phyloP scores from a whole-genome alignment of 192 early-diverging fungal species.

The Globomyces pollinis-pini region DNA sequence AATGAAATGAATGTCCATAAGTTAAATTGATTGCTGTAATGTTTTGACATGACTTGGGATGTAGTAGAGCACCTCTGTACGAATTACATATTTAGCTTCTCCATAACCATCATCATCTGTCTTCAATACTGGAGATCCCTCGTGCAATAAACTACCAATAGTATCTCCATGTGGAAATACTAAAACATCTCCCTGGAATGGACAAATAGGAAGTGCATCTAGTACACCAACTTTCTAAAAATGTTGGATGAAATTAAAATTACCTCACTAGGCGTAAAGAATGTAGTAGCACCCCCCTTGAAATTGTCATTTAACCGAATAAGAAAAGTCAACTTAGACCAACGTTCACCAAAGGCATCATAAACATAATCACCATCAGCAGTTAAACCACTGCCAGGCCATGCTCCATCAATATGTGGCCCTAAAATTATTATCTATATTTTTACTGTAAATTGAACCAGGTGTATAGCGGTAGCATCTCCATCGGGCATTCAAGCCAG shows the following conservation, averaged over 20 bases:
- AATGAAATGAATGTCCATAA: too few species aligned
- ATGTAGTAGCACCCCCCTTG: constrained; percentile 39
- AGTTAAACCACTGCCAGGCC: constrained; percentile 53
- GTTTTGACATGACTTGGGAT: constrained; percentile 8
- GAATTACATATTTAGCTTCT: constrained; percentile 41
- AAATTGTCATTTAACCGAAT: constrained; percentile 44
- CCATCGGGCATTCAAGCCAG: constrained; percentile 58
- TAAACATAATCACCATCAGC: constrained; percentile 52
- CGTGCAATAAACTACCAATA: constrained; percentile 35
- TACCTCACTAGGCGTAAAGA: constrained; percentile 28
- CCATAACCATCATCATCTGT: background rate
- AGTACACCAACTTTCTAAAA: constrained; percentile 29
- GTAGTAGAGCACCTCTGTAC: constrained; percentile 41
- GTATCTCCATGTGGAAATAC: constrained; percentile 45
- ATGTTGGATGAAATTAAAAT: too few species aligned
- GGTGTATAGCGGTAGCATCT: constrained; percentile 50
- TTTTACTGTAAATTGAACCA: constrained; percentile 55
- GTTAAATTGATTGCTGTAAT: too few species aligned
- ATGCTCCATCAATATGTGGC: constrained; percentile 66
- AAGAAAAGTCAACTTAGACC: constrained; percentile 38
- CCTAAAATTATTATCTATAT: too few species aligned
- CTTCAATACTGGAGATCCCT: constrained; percentile 30
- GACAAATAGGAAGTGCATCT: constrained; percentile 31
- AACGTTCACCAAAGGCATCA: constrained; percentile 37
- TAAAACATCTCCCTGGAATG: constrained; percentile 32